Conservation (phyloP, 1,139 yeast genomes). For the Blastobotrys elegans region DNA sequence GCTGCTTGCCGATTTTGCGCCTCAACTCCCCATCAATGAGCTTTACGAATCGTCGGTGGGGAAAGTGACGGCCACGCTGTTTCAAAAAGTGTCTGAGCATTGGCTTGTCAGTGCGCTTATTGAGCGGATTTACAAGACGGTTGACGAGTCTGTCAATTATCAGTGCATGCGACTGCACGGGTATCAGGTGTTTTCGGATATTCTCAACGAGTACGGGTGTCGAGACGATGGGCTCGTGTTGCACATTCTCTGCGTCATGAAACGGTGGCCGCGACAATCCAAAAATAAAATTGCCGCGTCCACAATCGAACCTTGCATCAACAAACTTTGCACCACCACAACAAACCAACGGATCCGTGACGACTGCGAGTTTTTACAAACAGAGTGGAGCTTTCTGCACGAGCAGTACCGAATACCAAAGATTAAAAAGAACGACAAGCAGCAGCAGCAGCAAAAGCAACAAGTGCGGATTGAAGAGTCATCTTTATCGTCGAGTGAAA, state of each 20-base stretch:
- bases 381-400: conserved; percentile 69
- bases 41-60: conserved; percentile 53
- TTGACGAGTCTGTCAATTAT: conserved; percentile 50
- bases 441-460: conserved; percentile 9
- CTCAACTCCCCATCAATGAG: conserved; percentile 45
- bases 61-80: conserved; percentile 72
- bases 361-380: conserved; percentile 45
- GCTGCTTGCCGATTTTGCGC: not conserved
- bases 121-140: conserved; percentile 57
- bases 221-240: conserved; percentile 34
- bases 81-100: conserved; percentile 64
- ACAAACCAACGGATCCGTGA: conserved; percentile 30
- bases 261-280: conserved; percentile 75
- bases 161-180: conserved; percentile 80
- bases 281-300: conserved; percentile 77
- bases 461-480: not conserved
- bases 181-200: conserved; percentile 66
- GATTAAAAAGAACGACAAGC: not conserved
- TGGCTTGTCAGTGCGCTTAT: conserved; percentile 61
- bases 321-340: conserved; percentile 35
- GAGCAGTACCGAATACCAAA: conserved; percentile 85
- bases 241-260: conserved; percentile 41
- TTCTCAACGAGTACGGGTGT: conserved; percentile 41
- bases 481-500: not conserved
- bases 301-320: conserved; percentile 63